Percentiles rank a stretch among this genome's conserved stretches.
phyloP scores from a whole-genome alignment of 805 yeast species.

The Spathaspora passalidarum region DNA sequence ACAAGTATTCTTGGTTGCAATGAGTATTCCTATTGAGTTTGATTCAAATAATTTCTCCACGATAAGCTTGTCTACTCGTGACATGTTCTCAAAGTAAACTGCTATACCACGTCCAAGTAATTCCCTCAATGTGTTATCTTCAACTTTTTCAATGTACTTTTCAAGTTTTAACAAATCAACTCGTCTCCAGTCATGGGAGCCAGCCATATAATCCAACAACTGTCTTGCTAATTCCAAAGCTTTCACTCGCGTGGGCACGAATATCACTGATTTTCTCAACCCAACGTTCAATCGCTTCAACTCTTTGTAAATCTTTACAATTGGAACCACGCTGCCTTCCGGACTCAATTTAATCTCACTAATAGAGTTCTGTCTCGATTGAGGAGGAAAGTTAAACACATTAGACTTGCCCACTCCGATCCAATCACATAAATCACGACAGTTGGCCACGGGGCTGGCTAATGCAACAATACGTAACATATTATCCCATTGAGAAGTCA shows the following conservation, averaged over 20 bases:
- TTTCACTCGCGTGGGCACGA: slow-evolving; percentile 54
- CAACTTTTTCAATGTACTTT: slow-evolving; percentile 40
- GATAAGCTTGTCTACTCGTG: slow-evolving; percentile 46
- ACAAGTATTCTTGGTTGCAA: slow-evolving; percentile 61
- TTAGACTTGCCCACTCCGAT: slow-evolving; percentile 63
- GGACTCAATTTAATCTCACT: slow-evolving; percentile 53
- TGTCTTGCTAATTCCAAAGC: slow-evolving; percentile 52
- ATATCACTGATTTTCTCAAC: slow-evolving; percentile 42
- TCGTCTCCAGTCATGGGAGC: slow-evolving; percentile 14
- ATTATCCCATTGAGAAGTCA: slow-evolving; percentile 62
- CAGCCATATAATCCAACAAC: slow-evolving; percentile 28
- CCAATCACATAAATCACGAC: slow-evolving; percentile 83
- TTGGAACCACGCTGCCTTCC: slow-evolving; percentile 4
- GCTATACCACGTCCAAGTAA: slow-evolving; percentile 63
- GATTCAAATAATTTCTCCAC: slow-evolving; percentile 51
- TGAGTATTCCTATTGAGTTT: slow-evolving; percentile 52
- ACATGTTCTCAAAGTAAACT: slow-evolving; percentile 56
- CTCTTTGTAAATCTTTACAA: slow-evolving; percentile 3
- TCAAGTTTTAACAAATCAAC: slow-evolving; percentile 18
- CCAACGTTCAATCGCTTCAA: not conserved
- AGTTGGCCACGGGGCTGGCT: slow-evolving; percentile 67
- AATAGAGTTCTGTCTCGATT: slow-evolving; percentile 53
- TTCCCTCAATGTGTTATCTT: slow-evolving; percentile 45
- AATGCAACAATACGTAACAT: slow-evolving; percentile 63
- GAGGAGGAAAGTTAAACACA: slow-evolving; percentile 68